These are phyloP conservation scores for Mrakiaceae sp. DNA, from an alignment of 1,284 basidiomycete species.

Conservation along the genomic window DNA sequence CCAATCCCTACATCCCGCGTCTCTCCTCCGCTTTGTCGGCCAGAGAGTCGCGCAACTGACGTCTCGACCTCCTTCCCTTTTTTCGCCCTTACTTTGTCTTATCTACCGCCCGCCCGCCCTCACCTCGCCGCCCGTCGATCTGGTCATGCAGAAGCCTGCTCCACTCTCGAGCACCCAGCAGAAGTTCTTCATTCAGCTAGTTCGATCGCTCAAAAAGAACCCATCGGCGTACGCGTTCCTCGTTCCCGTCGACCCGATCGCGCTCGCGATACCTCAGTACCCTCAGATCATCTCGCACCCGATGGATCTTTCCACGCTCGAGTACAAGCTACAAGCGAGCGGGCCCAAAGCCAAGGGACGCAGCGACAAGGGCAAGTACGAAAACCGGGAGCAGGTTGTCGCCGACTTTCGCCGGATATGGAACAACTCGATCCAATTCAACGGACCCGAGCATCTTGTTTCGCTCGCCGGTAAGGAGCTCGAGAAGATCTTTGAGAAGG, in stretches of 20 bases:
- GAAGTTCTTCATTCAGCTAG: constrained; percentile 65
- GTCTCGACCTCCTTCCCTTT: background rate
- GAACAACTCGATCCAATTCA: constrained; percentile 80
- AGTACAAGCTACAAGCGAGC: constrained; percentile 68
- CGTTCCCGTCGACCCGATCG: constrained; percentile 80
- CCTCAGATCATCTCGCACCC: constrained; percentile 73
- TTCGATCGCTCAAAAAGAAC: constrained; percentile 75
- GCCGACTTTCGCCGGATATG: constrained; percentile 76
- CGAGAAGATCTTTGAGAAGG: constrained; percentile 77
- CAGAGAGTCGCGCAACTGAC: background rate
- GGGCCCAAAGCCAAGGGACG: constrained; percentile 56
- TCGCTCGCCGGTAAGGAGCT: constrained; percentile 67
- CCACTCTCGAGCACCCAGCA: constrained; percentile 48
- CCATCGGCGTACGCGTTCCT: constrained; percentile 76
- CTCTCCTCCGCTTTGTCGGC: too few species aligned
- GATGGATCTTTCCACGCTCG: constrained; percentile 93
- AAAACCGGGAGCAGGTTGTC: constrained; percentile 62
- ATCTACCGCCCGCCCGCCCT: background rate
- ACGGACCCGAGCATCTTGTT: constrained; percentile 78
- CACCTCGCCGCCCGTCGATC: constrained; percentile 20
- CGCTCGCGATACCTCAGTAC: constrained; percentile 85
- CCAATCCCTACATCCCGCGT: too few species aligned
- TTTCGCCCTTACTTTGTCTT: background rate
- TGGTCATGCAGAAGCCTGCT: too few species aligned
- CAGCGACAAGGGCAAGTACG: constrained; percentile 57